Percentiles rank a stretch among this genome's conserved stretches.
These are phyloP conservation scores for Pichia sp. DNA, from an alignment of 1,139 yeast species.

Conservation along the genomic window DNA sequence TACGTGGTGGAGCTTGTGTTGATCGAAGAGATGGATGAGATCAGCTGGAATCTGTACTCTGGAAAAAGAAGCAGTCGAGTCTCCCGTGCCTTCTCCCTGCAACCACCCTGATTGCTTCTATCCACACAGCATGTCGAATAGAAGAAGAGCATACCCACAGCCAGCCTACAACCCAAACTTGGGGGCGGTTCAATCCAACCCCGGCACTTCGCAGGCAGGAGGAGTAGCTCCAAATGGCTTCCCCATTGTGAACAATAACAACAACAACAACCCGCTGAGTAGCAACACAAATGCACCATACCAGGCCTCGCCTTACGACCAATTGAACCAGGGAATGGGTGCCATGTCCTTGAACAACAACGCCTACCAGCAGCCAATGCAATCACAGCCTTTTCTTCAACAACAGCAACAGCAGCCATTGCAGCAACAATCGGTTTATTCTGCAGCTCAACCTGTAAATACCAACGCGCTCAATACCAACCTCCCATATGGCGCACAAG, in stretches of 20 bases:
- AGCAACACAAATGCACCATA: constrained; percentile 5
- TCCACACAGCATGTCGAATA: constrained; percentile 24
- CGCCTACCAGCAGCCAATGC: constrained; percentile 4
- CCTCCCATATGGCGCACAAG: constrained; percentile 1
- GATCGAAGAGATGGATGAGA: background rate
- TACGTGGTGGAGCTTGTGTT: background rate
- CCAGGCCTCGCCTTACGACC: background rate
- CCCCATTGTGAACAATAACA: constrained; percentile 4
- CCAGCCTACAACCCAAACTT: constrained; percentile 25
- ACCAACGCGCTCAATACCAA: background rate
- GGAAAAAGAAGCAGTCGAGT: no score
- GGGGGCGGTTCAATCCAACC: constrained; percentile 11
- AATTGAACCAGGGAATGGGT: background rate
- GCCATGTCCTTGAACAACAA: background rate
- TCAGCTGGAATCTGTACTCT: background rate
- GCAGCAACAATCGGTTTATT: background rate
- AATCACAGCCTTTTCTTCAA: constrained; percentile 1
- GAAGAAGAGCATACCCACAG: constrained; percentile 34
- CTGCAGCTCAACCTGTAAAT: background rate
- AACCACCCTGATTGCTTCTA: background rate
- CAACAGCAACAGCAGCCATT: background rate
- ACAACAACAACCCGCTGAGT: constrained; percentile 4
- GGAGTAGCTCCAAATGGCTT: constrained; percentile 1
- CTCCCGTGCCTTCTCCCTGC: background rate
- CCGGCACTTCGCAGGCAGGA: constrained; percentile 16